These are phyloP conservation scores for Penicillium nordicum DNA, from an alignment of 2,329 filamentous ascomycete species.

Conservation along the genomic window DNA sequence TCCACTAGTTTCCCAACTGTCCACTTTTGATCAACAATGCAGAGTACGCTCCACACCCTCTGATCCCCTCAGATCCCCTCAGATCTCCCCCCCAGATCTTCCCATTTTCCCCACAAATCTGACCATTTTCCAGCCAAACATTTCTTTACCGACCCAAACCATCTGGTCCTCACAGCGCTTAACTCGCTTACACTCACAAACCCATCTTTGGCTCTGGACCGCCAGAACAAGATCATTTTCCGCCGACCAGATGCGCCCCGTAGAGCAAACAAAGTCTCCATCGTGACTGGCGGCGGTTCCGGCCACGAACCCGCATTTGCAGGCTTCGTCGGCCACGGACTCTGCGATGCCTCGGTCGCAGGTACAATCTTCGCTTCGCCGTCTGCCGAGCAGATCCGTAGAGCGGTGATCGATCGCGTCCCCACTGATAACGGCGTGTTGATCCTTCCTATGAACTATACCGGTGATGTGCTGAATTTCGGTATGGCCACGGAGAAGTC, in stretches of 20 bases:
- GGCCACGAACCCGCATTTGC: conserved; percentile 89
- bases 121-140: conserved; percentile 58
- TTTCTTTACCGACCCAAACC: conserved; percentile 79
- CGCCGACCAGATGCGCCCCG: conserved; percentile 56
- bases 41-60: conserved; percentile 31
- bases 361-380: conserved; percentile 85
- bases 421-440: conserved; percentile 70
- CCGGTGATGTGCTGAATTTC: conserved; percentile 85
- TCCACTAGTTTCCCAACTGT: background rate
- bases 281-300: conserved; percentile 83
- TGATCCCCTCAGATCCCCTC: background rate
- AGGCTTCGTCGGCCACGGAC: conserved; percentile 76
- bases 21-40: conserved; percentile 29
- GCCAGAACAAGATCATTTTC: conserved; percentile 79
- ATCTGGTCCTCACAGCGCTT: conserved; percentile 74
- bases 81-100: background rate
- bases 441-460: conserved; percentile 96
- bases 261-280: conserved; percentile 61
- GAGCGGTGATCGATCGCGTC: conserved; percentile 70
- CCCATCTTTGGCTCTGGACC: conserved; percentile 75
- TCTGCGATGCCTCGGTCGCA: conserved; percentile 77
- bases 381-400: conserved; percentile 75
- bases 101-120: conserved; percentile 1
- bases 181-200: conserved; percentile 77
- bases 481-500: conserved; percentile 93